phyloP scores from a whole-genome alignment of 441 rosid species.

The Erysimum cheiri region DNA sequence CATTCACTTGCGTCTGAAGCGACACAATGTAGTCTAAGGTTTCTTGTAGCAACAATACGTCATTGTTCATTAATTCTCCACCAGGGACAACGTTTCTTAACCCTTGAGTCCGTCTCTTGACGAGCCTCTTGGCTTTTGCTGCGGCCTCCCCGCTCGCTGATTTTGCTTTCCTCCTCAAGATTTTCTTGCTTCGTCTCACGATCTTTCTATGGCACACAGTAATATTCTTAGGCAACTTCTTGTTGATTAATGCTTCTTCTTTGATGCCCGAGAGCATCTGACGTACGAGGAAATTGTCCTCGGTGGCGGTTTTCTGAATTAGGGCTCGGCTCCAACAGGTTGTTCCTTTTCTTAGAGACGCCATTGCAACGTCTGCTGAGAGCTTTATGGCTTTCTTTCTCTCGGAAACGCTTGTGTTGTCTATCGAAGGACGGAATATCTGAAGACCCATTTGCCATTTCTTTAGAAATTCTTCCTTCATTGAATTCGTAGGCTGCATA shows the following conservation, averaged over 20 bases:
- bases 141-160: conserved; percentile 38
- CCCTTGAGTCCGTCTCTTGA: conserved; percentile 62
- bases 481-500: conserved; percentile 52
- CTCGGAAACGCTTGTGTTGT: conserved; percentile 55
- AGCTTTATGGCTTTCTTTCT: conserved; percentile 80
- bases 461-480: conserved; percentile 73
- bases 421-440: conserved; percentile 48
- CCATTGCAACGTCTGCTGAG: conserved; percentile 90
- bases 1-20: conserved; percentile 83
- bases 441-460: conserved; percentile 76
- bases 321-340: conserved; percentile 89
- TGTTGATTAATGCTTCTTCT: conserved; percentile 43
- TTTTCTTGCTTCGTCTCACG: conserved; percentile 67
- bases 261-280: conserved; percentile 48
- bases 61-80: conserved; percentile 68
- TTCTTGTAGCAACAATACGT: conserved; percentile 69
- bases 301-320: conserved; percentile 57
- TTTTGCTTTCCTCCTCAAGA: conserved; percentile 51
- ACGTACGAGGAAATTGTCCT: conserved; percentile 46
- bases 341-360: conserved; percentile 66
- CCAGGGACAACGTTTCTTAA: conserved; percentile 82
- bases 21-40: conserved; percentile 85
- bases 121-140: conserved; percentile 56
- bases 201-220: conserved; percentile 39
- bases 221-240: conserved; percentile 41